Evolutionary conservation across 1,139 yeast species (phyloP), one percentile per base, ranked within the genome.

Genomic region (Yarrowia galli): DNA sequence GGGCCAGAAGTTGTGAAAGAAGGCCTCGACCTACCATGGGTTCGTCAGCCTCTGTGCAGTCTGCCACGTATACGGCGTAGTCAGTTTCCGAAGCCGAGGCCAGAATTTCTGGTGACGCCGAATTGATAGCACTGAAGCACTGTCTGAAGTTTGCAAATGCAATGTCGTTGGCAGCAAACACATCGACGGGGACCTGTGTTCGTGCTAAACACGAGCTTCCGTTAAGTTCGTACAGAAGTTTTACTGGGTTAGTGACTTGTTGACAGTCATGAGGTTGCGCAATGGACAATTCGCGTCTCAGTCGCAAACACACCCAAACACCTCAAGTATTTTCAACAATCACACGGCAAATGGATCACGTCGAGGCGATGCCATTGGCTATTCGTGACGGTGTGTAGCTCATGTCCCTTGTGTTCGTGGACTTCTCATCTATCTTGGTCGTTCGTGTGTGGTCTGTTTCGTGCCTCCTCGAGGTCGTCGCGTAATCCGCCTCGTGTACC

Each of bases 21-120:
- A 76, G 71, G n/a, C 83, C 83, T 69, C 80, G 82, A 20, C 82
- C 81, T 51, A 79, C 80, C 48, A 77, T 70, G 9, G 83, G 82
- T 60, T 71, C 70, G 67, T 74, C 80, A 8, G 75, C 75, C 70
- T 80, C 83, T 15, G 80, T 74, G 70, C 74, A 76, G 71, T 80
- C 83, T n/a, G 73, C 75, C 2, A 81, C 75, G 69, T 80, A 80
- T 4, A 80, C 81, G 20, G 80, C 78, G 70, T 75, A 80, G 67
- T 80, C 83, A 20, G 63, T 54, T 22, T 56, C 45, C 16, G 53
- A 56, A 3, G 65, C 53, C 7, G 68, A 16, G 12, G 68, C 54
- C 1, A 65, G 65, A 8, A 65, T 65, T 36, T 65, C 68, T 15
- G 68, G 68, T 20, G 68, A 65, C 18, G 68, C 65, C 3, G 58